phyloP scores from a whole-genome alignment of 2,329 filamentous ascomycete species.

The Calonectria montana region DNA sequence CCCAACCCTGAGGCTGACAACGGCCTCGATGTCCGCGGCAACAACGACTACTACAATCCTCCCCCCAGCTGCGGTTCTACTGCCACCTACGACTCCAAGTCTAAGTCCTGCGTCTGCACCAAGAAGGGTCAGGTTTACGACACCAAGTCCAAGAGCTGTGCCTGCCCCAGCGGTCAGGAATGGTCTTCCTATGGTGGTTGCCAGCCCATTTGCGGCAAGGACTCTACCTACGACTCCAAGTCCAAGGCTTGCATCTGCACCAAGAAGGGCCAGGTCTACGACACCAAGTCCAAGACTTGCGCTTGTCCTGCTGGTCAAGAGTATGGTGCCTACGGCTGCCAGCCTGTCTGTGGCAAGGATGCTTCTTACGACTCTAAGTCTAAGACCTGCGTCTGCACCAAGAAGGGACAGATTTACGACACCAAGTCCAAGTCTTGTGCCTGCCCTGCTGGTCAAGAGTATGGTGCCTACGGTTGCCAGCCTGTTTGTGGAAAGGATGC shows the following conservation, averaged over 20 bases:
- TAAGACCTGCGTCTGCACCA: background rate
- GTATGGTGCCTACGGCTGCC: background rate
- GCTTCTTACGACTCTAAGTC: background rate
- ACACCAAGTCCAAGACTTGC: background rate
- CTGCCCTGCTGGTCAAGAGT: background rate
- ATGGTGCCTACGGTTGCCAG: background rate
- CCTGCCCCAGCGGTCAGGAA: slow-evolving; percentile 27
- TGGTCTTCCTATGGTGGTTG: background rate
- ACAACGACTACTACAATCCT: background rate
- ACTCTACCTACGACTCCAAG: background rate
- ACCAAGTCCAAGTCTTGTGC: background rate
- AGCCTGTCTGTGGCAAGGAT: background rate
- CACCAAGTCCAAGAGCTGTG: slow-evolving; percentile 7
- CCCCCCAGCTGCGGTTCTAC: background rate
- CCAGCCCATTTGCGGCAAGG: background rate
- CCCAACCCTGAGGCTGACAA: slow-evolving; percentile 28
- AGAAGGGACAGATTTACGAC: slow-evolving; percentile 14
- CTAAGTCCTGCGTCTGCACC: slow-evolving; percentile 26
- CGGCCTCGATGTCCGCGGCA: slow-evolving; percentile 31
- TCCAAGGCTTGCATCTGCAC: background rate
- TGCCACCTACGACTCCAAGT: slow-evolving; percentile 3
- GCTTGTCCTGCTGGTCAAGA: background rate
- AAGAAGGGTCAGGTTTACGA: background rate
- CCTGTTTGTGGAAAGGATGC: background rate
- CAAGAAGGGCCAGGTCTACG: slow-evolving; percentile 6